Conservation (phyloP, 257 asterid genomes). For the Gentiana straminea region DNA sequence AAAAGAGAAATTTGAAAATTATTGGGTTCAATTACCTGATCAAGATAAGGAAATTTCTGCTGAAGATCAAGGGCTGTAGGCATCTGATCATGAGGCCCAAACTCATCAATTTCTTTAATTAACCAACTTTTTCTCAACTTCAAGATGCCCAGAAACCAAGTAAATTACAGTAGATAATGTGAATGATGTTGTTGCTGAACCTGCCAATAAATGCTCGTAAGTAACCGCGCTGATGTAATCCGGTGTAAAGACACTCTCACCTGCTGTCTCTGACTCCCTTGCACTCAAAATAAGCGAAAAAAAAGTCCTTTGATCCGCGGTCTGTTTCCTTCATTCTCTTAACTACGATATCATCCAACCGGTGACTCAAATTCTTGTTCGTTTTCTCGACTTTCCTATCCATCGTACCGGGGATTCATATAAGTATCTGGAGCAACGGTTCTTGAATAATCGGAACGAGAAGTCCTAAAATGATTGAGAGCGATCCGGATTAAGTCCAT, state of each 20-base stretch:
- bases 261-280: conserved; percentile 41
- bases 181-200: conserved; percentile 88
- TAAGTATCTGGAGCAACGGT: conserved; percentile 77
- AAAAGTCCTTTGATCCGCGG: conserved; percentile 48
- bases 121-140: conserved; percentile 57
- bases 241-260: conserved; percentile 51
- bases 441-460: conserved; percentile 73
- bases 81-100: conserved; percentile 46
- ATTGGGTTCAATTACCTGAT: conserved; percentile 33
- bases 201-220: conserved; percentile 89
- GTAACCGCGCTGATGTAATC: conserved; percentile 83
- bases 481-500: conserved; percentile 88
- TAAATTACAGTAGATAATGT: conserved; percentile 64
- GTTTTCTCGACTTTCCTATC: conserved; percentile 69
- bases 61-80: conserved; percentile 79
- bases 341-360: conserved; percentile 55
- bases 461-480: conserved; percentile 70
- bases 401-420: conserved; percentile 77
- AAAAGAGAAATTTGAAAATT: not conserved
- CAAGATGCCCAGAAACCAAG: conserved; percentile 58
- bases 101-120: conserved; percentile 51
- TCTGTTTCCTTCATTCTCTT: conserved; percentile 36
- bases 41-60: conserved; percentile 57
- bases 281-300: conserved; percentile 62
- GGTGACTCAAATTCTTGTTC: conserved; percentile 40